phyloP scores from a whole-genome alignment of 2,329 filamentous ascomycete species.

The Metarhizium robertsii region DNA sequence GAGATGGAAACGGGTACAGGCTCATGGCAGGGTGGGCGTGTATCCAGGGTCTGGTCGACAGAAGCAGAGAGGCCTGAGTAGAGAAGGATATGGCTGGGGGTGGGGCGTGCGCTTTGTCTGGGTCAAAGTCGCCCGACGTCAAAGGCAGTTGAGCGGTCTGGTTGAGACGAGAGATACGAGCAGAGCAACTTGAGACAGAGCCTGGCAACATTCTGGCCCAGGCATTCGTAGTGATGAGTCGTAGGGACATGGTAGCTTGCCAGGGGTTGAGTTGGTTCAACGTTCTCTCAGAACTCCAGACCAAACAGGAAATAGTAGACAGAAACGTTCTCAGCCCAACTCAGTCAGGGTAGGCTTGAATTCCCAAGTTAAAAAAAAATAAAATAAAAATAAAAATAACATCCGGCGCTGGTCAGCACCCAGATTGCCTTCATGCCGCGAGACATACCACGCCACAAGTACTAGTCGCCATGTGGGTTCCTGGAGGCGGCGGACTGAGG shows the following conservation, averaged over 20 bases:
- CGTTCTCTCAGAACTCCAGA: neutral
- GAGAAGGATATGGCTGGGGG: neutral
- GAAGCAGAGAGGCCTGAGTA: neutral
- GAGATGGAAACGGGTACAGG: neutral
- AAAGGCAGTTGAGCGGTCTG: neutral
- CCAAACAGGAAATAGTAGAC: neutral
- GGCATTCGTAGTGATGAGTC: neutral
- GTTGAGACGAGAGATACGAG: conserved; percentile 2
- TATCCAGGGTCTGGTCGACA: neutral
- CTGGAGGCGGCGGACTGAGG: neutral
- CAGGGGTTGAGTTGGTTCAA: neutral
- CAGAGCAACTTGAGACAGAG: conserved; percentile 2
- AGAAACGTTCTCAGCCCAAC: neutral
- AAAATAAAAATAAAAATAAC: no score
- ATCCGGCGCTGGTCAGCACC: no score
- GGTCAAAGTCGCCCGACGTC: neutral
- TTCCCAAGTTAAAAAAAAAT: no score
- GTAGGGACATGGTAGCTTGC: neutral
- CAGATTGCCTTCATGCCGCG: neutral
- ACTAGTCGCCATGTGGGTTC: neutral
- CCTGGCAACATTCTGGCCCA: neutral
- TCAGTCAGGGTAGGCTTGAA: neutral
- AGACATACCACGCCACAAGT: conserved; percentile 1
- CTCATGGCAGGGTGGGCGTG: neutral
- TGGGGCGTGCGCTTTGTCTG: conserved; percentile 1